Conservation (phyloP, 2,329 filamentous ascomycete species). For the Diaporthe citri region DNA sequence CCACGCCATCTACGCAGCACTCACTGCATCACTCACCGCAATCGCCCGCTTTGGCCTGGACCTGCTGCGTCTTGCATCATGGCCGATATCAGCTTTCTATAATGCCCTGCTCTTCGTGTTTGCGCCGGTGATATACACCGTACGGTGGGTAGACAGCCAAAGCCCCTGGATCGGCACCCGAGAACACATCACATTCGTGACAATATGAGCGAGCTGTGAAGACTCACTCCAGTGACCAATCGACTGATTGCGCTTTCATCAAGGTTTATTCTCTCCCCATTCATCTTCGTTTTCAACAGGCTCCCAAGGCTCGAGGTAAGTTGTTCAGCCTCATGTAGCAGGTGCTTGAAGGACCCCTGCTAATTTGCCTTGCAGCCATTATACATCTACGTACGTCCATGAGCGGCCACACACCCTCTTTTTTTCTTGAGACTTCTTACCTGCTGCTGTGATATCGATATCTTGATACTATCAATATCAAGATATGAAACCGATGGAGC, state of each 20-base stretch:
- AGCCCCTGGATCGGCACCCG: neutral
- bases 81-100: constrained; percentile 32
- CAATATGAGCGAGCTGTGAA: neutral
- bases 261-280: constrained; percentile 34
- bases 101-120: constrained; percentile 38
- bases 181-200: neutral
- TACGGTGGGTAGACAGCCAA: constrained; percentile 31
- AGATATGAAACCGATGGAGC: too few relatives aligned
- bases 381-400: constrained; percentile 39
- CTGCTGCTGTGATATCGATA: neutral
- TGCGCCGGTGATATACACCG: constrained; percentile 36
- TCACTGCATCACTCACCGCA: constrained; percentile 9
- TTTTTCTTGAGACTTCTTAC: neutral
- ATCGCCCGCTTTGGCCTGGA: constrained; percentile 1
- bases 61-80: constrained; percentile 33
- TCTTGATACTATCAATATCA: neutral
- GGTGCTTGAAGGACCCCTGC: neutral
- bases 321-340: neutral
- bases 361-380: constrained; percentile 34
- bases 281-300: constrained; percentile 46
- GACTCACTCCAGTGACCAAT: neutral
- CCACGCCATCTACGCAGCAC: constrained; percentile 3
- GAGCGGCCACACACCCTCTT: neutral
- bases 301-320: constrained; percentile 34
- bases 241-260: neutral